A percentile compares a stretch with the other conserved stretches of the same genome.
These are phyloP conservation scores for Carnegiea gigantea DNA, from an alignment of 179 eudicot genomes.

Conservation along the genomic window DNA sequence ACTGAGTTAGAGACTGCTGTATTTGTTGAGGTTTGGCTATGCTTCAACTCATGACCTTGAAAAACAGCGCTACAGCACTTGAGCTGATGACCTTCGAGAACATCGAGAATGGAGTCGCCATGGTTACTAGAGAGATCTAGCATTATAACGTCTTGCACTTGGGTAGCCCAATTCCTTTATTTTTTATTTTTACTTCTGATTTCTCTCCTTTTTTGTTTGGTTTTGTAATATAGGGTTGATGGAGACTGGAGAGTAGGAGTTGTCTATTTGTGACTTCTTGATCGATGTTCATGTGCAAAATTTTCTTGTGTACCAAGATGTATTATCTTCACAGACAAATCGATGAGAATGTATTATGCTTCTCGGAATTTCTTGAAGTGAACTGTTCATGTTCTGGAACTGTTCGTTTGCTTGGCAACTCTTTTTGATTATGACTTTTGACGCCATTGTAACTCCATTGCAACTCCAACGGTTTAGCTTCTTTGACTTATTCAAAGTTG, in stretches of 20 bases:
- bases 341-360: neutral
- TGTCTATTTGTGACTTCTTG: slow-evolving; percentile 17
- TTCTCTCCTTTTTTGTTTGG: neutral
- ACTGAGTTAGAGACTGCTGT: slow-evolving; percentile 33
- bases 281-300: slow-evolving; percentile 16
- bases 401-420: neutral
- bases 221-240: slow-evolving; percentile 23
- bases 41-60: neutral
- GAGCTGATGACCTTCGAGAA: no score
- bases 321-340: neutral
- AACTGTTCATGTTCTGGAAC: neutral
- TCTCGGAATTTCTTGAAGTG: neutral
- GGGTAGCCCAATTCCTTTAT: neutral
- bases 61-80: neutral
- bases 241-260: slow-evolving; percentile 16
- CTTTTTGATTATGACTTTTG: no score
- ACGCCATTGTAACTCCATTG: no score
- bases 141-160: neutral
- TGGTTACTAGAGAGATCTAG: neutral
- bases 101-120: neutral
- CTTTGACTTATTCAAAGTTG: no score
- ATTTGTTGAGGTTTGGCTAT: neutral
- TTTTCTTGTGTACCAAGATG: slow-evolving; percentile 15
- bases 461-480: no score
- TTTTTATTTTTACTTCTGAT: neutral